A percentile compares a stretch with the other conserved stretches of the same genome.
These are phyloP conservation scores for Apiospora koreana DNA, from an alignment of 2,329 filamentous ascomycete genomes.

Conservation along the genomic window DNA sequence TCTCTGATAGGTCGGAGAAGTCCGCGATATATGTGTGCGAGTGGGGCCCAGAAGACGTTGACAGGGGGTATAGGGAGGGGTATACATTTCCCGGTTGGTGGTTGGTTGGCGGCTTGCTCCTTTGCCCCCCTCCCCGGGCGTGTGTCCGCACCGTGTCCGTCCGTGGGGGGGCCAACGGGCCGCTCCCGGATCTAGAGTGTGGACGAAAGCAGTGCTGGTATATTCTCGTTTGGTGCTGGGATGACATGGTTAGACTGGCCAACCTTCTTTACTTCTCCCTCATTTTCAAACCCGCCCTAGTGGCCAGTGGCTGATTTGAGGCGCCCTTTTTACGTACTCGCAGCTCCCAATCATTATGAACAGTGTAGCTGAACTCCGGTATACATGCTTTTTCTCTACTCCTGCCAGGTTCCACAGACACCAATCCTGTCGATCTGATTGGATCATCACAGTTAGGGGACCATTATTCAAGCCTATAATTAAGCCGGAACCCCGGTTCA, in stretches of 20 bases:
- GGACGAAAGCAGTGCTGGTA: not conserved
- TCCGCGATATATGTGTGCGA: not conserved
- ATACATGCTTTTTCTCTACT: not conserved
- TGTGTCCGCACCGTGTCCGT: not conserved
- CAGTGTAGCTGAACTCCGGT: not conserved
- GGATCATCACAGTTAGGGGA: not conserved
- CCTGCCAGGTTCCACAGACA: not conserved
- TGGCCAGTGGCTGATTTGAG: not conserved
- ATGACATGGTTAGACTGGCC: too few species aligned
- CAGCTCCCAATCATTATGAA: not conserved
- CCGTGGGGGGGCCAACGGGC: not conserved
- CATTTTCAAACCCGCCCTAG: not conserved
- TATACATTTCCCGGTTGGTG: not conserved
- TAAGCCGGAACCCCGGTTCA: not conserved
- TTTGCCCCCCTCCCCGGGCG: not conserved
- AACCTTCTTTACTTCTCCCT: not conserved
- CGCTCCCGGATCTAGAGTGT: not conserved
- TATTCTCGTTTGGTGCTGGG: too few species aligned
- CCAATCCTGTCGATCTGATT: not conserved
- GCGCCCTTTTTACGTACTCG: not conserved
- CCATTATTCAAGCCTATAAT: not conserved
- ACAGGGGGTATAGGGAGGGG: not conserved
- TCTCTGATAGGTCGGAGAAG: not conserved
- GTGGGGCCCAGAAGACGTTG: not conserved
- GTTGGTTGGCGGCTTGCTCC: not conserved